Evolutionary conservation across 176 grass and related monocot species (phyloP).

Genomic region (Musa beccarii): DNA sequence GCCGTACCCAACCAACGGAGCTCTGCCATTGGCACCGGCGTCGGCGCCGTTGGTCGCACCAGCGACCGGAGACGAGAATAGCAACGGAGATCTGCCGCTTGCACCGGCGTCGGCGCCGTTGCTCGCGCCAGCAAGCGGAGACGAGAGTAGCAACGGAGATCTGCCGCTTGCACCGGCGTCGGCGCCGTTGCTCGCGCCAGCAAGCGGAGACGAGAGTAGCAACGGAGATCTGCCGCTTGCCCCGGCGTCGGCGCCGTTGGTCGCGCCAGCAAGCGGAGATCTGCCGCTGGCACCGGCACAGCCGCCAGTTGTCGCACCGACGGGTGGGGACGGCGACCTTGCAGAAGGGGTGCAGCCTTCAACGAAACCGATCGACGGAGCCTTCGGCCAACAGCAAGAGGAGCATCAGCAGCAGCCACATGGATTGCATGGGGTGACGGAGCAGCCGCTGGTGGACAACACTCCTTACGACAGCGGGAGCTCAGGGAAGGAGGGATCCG

Average conservation of each 20-base stretch:
- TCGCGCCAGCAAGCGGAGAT: background rate
- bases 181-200: background rate
- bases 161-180: background rate
- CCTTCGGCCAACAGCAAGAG: conserved; percentile 8
- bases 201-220: conserved; percentile 1
- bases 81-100: background rate
- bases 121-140: conserved; percentile 8
- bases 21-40: background rate
- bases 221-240: background rate
- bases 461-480: conserved; percentile 64
- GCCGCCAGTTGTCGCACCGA: background rate
- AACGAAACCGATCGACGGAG: background rate
- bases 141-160: background rate
- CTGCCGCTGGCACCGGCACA: background rate
- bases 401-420: background rate
- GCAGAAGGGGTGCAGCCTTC: no score
- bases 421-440: conserved; percentile 17
- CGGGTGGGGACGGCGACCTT: conserved; percentile 11
- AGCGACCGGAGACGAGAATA: background rate
- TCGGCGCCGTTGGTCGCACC: background rate
- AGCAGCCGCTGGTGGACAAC: conserved; percentile 64
- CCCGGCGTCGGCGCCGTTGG: background rate
- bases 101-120: background rate
- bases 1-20: background rate
- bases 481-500: background rate